A percentile compares a stretch with the other conserved stretches of the same genome.
These are phyloP conservation scores for Pyrenophora tritici-repentis DNA, from an alignment of 2,329 filamentous ascomycete species.

Conservation along the genomic window DNA sequence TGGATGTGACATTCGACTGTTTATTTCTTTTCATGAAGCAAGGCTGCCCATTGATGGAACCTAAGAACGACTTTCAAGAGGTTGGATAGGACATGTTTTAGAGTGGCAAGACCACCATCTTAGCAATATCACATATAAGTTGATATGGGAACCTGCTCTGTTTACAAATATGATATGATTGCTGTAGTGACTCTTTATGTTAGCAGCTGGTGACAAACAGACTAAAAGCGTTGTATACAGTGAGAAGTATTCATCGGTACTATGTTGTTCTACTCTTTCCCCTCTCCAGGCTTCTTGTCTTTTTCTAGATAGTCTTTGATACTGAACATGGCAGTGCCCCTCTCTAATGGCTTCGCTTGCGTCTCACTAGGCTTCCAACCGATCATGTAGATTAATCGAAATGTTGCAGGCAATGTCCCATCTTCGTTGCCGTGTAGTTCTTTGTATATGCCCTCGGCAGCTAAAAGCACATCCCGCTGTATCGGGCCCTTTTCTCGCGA, in stretches of 20 bases:
- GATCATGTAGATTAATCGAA: conserved; percentile 97
- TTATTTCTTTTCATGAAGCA: no score
- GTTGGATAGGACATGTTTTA: no score
- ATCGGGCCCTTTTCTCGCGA: conserved; percentile 80
- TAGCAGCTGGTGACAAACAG: no score
- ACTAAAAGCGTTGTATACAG: no score
- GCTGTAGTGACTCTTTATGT: no score
- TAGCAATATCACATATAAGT: no score
- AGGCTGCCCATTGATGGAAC: no score
- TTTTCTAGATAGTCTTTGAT: conserved; percentile 77
- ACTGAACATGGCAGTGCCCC: conserved; percentile 85
- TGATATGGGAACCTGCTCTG: no score
- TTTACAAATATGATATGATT: background rate
- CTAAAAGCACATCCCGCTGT: conserved; percentile 80
- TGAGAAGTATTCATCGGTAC: no score
- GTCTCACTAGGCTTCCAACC: conserved; percentile 88
- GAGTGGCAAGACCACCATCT: no score
- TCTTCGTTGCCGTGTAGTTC: conserved; percentile 77
- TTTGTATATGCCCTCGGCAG: conserved; percentile 85
- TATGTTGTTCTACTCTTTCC: conserved; percentile 11
- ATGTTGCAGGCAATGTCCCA: conserved; percentile 79
- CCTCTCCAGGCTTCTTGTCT: conserved; percentile 43
- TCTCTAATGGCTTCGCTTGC: conserved; percentile 77
- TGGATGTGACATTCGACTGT: no score
- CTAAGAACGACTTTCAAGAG: no score